phyloP scores from a whole-genome alignment of 306 rosid species.

The Mimosa bimucronata region DNA sequence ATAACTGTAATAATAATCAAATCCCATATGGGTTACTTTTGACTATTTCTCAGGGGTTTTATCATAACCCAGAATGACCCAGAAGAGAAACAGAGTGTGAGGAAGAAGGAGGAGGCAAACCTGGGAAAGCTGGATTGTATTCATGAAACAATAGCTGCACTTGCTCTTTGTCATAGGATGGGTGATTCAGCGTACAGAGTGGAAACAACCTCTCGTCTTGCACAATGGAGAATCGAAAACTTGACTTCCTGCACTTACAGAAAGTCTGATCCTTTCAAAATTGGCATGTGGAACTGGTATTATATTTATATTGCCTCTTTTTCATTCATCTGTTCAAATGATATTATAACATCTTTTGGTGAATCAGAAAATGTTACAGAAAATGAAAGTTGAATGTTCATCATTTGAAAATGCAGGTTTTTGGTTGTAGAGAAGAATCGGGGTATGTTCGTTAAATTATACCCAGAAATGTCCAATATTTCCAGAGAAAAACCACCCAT shows the following conservation, averaged over 20 bases:
- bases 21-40: neutral
- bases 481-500: conserved; percentile 88
- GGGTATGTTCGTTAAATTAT: conserved; percentile 70
- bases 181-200: conserved; percentile 85
- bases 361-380: conserved; percentile 1
- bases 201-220: conserved; percentile 87
- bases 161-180: conserved; percentile 81
- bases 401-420: conserved; percentile 63
- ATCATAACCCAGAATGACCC: neutral
- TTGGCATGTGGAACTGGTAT: conserved; percentile 95
- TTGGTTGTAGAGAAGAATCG: conserved; percentile 83
- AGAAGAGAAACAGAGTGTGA: neutral
- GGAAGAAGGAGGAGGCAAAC: conserved; percentile 42
- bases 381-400: neutral
- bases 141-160: conserved; percentile 81
- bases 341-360: conserved; percentile 9
- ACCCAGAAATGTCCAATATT: conserved; percentile 77
- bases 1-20: neutral
- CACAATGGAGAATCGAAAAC: conserved; percentile 97
- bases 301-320: neutral
- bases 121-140: conserved; percentile 98
- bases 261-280: conserved; percentile 94
- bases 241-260: conserved; percentile 85
- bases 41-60: neutral
- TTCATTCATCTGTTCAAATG: neutral